A percentile compares a stretch with the other conserved stretches of the same genome.
phyloP scores from a whole-genome alignment of 1,284 basidiomycete genomes.

The Tylopilus sp. region DNA sequence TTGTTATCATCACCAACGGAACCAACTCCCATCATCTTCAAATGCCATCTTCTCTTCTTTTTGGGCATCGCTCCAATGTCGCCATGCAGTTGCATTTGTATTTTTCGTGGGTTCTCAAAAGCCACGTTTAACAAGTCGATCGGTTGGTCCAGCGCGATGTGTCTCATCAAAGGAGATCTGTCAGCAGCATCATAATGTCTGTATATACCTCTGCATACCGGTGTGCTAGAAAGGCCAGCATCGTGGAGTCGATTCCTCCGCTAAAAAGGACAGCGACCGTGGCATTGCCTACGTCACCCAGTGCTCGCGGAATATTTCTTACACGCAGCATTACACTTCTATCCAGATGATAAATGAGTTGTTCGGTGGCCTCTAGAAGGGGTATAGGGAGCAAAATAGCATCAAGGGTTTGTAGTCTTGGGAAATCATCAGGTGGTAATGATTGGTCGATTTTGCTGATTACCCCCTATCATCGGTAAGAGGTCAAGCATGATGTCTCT shows the following conservation, averaged over 20 bases:
- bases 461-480: slow-evolving; percentile 38
- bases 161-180: slow-evolving; percentile 40
- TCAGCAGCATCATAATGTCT: slow-evolving; percentile 4
- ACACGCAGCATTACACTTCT: slow-evolving; percentile 59
- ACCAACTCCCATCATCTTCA: slow-evolving; percentile 15
- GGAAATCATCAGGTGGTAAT: slow-evolving; percentile 44
- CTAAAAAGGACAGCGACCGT: slow-evolving; percentile 89
- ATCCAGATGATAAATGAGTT: slow-evolving; percentile 50
- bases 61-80: slow-evolving; percentile 42
- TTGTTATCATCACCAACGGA: background rate
- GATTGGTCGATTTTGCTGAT: slow-evolving; percentile 44
- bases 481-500: background rate
- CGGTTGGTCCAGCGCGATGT: slow-evolving; percentile 67
- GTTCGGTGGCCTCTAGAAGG: slow-evolving; percentile 45
- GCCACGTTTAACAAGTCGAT: slow-evolving; percentile 96
- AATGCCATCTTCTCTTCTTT: slow-evolving; percentile 39
- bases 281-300: slow-evolving; percentile 37
- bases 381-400: slow-evolving; percentile 42
- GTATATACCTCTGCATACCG: slow-evolving; percentile 39
- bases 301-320: slow-evolving; percentile 49
- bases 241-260: slow-evolving; percentile 91
- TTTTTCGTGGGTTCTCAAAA: slow-evolving; percentile 87
- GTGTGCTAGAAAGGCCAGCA: slow-evolving; percentile 77
- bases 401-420: slow-evolving; percentile 37
- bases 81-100: slow-evolving; percentile 44